These are phyloP conservation scores for Apophysomyces variabilis DNA, from an alignment of 371 early-diverging fungal genomes.

Conservation along the genomic window DNA sequence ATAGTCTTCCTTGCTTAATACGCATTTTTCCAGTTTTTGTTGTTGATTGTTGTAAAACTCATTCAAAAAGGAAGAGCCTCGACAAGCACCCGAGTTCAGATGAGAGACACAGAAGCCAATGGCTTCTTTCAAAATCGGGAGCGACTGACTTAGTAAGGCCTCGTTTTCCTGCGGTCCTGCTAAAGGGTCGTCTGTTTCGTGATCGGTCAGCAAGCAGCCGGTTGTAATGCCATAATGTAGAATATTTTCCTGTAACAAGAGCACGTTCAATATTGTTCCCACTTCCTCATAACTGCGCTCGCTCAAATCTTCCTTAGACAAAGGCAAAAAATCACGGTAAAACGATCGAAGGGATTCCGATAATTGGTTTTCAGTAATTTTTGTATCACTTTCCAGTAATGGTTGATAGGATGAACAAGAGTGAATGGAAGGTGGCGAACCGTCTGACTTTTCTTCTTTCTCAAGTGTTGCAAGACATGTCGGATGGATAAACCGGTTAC, in stretches of 20 bases:
- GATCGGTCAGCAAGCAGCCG: constrained; percentile 40
- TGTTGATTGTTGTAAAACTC: constrained; percentile 32
- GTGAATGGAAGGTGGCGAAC: constrained; percentile 20
- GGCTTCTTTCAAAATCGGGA: constrained; percentile 22
- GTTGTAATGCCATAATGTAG: constrained; percentile 47
- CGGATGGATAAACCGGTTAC: constrained; percentile 57
- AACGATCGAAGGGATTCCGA: constrained; percentile 20
- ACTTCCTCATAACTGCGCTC: constrained; percentile 47
- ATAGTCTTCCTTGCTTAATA: constrained; percentile 47
- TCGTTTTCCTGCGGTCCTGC: constrained; percentile 1
- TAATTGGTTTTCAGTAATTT: constrained; percentile 25
- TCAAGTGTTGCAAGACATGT: constrained; percentile 40
- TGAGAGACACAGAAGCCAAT: constrained; percentile 31
- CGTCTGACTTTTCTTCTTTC: constrained; percentile 14
- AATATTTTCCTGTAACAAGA: constrained; percentile 47
- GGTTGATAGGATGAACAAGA: constrained; percentile 34
- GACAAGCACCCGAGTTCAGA: constrained; percentile 29
- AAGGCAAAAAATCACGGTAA: constrained; percentile 36
- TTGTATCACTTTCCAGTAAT: constrained; percentile 36
- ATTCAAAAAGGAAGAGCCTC: constrained; percentile 33
- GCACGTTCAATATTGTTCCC: constrained; percentile 31
- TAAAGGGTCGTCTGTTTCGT: constrained; percentile 31
- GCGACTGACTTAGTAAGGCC: not conserved
- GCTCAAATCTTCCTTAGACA: constrained; percentile 20
- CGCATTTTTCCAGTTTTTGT: constrained; percentile 23